Evolutionary conservation across 1,284 basidiomycete genomes (phyloP).

Genomic region (Volvariella surrecta): DNA sequence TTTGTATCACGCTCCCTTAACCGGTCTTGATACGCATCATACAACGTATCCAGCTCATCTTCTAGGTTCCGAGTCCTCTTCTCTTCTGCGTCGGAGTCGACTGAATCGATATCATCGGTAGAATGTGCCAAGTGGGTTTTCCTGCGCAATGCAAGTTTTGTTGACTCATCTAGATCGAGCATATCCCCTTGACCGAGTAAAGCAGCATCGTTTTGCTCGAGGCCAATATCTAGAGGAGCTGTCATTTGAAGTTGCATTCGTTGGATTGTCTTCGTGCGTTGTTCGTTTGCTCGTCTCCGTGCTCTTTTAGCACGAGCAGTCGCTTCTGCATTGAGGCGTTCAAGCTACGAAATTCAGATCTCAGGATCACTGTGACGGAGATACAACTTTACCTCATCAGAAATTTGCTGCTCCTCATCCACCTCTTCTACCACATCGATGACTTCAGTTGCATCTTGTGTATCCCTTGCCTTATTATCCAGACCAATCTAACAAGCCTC

Average conservation of each 20-base stretch:
- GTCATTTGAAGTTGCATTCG: constrained; percentile 98
- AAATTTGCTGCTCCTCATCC: constrained; percentile 85
- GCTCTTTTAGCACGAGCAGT: constrained; percentile 73
- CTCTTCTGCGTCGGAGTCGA: constrained; percentile 63
- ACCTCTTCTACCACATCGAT: constrained; percentile 69
- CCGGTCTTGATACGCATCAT: constrained; percentile 81
- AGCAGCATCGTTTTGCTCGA: constrained; percentile 75
- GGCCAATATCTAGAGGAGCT: constrained; percentile 89
- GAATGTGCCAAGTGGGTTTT: constrained; percentile 37
- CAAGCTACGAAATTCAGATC: constrained; percentile 45
- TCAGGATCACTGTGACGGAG: constrained; percentile 1
- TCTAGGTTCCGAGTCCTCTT: constrained; percentile 64
- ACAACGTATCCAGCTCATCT: constrained; percentile 81
- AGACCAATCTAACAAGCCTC: constrained; percentile 54
- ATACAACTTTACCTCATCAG: constrained; percentile 62
- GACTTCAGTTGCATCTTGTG: constrained; percentile 71
- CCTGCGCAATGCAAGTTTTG: constrained; percentile 34
- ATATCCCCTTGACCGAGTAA: constrained; percentile 75
- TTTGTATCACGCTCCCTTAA: constrained; percentile 85
- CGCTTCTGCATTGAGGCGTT: constrained; percentile 77
- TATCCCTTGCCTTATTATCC: constrained; percentile 66
- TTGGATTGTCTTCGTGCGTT: constrained; percentile 82
- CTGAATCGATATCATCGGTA: constrained; percentile 42
- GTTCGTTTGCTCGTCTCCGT: constrained; percentile 83
- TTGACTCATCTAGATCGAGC: constrained; percentile 73